Conservation (phyloP, 1,284 basidiomycete genomes). For the Coniophora puteana region DNA sequence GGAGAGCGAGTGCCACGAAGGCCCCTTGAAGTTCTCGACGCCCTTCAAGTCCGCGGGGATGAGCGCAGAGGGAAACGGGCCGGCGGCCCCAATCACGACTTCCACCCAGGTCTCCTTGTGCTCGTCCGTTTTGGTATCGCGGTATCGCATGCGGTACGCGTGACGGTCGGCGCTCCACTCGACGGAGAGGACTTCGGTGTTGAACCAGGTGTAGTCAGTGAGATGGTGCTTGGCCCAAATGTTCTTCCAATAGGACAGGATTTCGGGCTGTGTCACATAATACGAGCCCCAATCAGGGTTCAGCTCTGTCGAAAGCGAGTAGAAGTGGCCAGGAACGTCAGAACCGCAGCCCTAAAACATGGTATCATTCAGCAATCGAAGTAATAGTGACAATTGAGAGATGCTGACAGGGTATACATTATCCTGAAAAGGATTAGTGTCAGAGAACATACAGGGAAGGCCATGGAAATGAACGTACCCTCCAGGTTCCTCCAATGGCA, state of each 20-base stretch:
- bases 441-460: background rate
- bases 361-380: background rate
- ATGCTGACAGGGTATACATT: slow-evolving; percentile 28
- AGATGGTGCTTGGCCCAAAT: slow-evolving; percentile 42
- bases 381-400: background rate
- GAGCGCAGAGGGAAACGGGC: slow-evolving; percentile 41
- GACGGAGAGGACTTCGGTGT: slow-evolving; percentile 36
- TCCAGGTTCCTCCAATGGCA: slow-evolving; percentile 29
- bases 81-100: slow-evolving; percentile 40
- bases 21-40: slow-evolving; percentile 45
- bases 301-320: slow-evolving; percentile 50
- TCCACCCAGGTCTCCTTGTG: slow-evolving; percentile 32
- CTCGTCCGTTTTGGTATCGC: slow-evolving; percentile 30
- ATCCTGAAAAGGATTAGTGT: slow-evolving; percentile 11
- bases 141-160: slow-evolving; percentile 35
- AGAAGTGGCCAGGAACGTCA: slow-evolving; percentile 52
- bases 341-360: slow-evolving; percentile 46
- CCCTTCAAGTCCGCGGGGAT: slow-evolving; percentile 43
- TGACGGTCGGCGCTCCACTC: slow-evolving; percentile 42
- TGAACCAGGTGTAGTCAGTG: slow-evolving; percentile 36
- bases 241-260: slow-evolving; percentile 46
- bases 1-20: slow-evolving; percentile 49
- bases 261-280: slow-evolving; percentile 44
- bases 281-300: slow-evolving; percentile 48
- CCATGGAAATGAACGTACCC: slow-evolving; percentile 13